These are phyloP conservation scores for Aspergillus sparsus DNA, from an alignment of 495 filamentous ascomycete genomes.

Conservation along the genomic window DNA sequence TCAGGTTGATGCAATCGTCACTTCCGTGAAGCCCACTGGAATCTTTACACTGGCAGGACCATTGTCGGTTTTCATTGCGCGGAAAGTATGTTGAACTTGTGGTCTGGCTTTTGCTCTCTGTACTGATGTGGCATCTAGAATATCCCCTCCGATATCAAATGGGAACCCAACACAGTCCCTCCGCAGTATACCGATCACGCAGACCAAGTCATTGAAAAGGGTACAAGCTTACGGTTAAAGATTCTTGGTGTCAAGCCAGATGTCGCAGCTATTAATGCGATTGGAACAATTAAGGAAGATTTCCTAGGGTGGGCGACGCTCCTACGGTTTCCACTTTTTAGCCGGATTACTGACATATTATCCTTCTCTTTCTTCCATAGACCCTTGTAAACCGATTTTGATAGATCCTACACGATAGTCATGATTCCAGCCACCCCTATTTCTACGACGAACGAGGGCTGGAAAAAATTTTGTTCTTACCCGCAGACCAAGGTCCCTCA, in stretches of 20 bases:
- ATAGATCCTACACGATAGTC: slow-evolving; percentile 8
- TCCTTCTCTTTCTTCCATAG: slow-evolving; percentile 21
- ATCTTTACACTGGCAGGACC: slow-evolving; percentile 93
- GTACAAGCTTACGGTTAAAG: slow-evolving; percentile 89
- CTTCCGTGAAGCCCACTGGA: slow-evolving; percentile 83
- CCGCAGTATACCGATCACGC: slow-evolving; percentile 83
- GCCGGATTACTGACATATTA: slow-evolving; percentile 10
- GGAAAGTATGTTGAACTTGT: slow-evolving; percentile 60
- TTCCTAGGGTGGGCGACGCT: slow-evolving; percentile 50
- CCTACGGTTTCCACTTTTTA: background rate
- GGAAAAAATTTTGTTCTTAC: background rate
- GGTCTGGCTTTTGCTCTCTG: background rate
- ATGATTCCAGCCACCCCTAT: slow-evolving; percentile 15
- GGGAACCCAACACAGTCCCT: slow-evolving; percentile 85
- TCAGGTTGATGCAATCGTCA: slow-evolving; percentile 89
- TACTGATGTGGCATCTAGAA: slow-evolving; percentile 57
- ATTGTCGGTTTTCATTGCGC: slow-evolving; percentile 83
- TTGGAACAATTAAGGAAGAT: slow-evolving; percentile 94
- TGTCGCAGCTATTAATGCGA: slow-evolving; percentile 90
- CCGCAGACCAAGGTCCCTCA: slow-evolving; percentile 2
- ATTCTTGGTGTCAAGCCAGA: slow-evolving; percentile 89
- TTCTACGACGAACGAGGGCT: slow-evolving; percentile 1
- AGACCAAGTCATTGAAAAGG: slow-evolving; percentile 91
- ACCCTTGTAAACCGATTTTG: slow-evolving; percentile 36
- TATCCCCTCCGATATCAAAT: slow-evolving; percentile 90